Percentiles rank a stretch among this genome's conserved stretches.
Evolutionary conservation across 371 early-diverging fungal genomes (phyloP).

Genomic region (Rhizomucor miehei): DNA sequence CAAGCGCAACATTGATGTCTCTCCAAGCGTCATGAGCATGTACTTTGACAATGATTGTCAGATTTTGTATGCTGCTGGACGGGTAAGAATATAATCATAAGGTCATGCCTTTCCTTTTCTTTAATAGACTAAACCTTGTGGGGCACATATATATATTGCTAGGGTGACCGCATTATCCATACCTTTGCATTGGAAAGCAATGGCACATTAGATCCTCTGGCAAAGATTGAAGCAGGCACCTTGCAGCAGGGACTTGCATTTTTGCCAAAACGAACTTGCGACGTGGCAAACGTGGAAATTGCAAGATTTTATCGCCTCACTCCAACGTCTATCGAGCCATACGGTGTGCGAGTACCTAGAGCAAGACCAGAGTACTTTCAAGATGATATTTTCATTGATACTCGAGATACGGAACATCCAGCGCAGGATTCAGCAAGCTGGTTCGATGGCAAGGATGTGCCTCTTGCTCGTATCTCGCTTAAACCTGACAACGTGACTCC

Average conservation of each 20-base stretch:
- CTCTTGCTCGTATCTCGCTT: constrained; percentile 37
- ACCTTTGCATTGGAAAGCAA: constrained; percentile 27
- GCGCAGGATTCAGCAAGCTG: constrained; percentile 54
- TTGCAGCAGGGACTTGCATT: constrained; percentile 71
- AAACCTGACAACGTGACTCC: constrained; percentile 61
- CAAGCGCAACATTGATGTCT: constrained; percentile 60
- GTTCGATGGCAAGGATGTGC: constrained; percentile 41
- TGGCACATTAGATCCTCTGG: constrained; percentile 38
- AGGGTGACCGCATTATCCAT: constrained; percentile 58
- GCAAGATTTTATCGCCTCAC: constrained; percentile 67
- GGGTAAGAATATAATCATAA: too few relatives aligned
- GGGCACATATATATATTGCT: neutral
- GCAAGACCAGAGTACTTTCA: constrained; percentile 82
- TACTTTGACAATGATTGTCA: constrained; percentile 67
- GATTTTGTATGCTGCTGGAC: constrained; percentile 62
- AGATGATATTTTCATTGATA: constrained; percentile 79
- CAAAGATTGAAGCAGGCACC: constrained; percentile 56
- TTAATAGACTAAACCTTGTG: too few relatives aligned
- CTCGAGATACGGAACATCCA: constrained; percentile 53
- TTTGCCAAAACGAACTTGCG: constrained; percentile 60
- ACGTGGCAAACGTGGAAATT: constrained; percentile 68
- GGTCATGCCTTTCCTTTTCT: too few relatives aligned
- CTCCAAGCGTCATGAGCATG: constrained; percentile 72
- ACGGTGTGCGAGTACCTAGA: constrained; percentile 75
- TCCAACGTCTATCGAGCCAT: constrained; percentile 60